A percentile compares a stretch with the other conserved stretches of the same genome.
These are phyloP conservation scores for Daldinia loculata DNA, from an alignment of 495 filamentous ascomycete genomes.

Conservation along the genomic window DNA sequence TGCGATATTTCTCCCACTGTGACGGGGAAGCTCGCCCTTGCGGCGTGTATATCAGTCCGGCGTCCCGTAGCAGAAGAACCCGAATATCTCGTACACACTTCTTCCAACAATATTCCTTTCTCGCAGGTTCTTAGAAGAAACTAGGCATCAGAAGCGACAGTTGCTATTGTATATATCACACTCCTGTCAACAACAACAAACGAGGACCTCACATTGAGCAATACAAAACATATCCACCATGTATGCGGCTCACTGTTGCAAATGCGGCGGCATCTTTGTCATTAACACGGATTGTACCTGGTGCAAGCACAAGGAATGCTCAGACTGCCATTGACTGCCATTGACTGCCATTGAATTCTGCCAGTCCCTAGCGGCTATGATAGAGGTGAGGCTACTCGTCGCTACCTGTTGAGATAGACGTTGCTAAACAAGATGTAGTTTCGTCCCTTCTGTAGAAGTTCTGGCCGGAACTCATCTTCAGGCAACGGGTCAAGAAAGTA, in stretches of 20 bases:
- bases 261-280: conserved; percentile 58
- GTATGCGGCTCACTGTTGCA: conserved; percentile 58
- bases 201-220: conserved; percentile 23
- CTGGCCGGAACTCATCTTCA: conserved; percentile 9
- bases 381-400: neutral
- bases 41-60: conserved; percentile 35
- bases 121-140: conserved; percentile 7
- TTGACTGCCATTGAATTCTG: conserved; percentile 51
- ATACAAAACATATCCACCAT: conserved; percentile 33
- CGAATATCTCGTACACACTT: neutral
- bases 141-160: neutral
- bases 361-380: neutral
- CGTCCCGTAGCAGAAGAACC: conserved; percentile 8
- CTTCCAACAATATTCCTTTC: neutral
- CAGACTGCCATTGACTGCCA: conserved; percentile 55
- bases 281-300: conserved; percentile 56
- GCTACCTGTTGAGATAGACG: neutral
- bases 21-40: conserved; percentile 28
- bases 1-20: conserved; percentile 30
- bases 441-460: conserved; percentile 5
- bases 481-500: conserved; percentile 2
- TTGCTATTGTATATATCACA: neutral
- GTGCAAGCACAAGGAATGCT: conserved; percentile 56
- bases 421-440: conserved; percentile 8
- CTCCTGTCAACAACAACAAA: neutral